These are phyloP conservation scores for Tolypocladium tundrense DNA, from an alignment of 2,329 filamentous ascomycete species.

Conservation along the genomic window DNA sequence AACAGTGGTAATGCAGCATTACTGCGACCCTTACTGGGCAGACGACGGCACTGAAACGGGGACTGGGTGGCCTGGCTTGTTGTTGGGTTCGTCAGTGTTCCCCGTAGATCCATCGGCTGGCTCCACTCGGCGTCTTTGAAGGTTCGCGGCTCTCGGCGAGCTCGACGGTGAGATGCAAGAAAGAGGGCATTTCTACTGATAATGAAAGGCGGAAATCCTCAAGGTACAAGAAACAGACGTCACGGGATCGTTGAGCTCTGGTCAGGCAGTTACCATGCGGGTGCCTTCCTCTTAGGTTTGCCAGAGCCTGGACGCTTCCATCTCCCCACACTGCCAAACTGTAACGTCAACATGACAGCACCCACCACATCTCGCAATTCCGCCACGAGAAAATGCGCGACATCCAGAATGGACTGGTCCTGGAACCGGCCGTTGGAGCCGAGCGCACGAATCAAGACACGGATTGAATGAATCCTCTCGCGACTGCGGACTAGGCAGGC, in stretches of 20 bases:
- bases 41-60: neutral
- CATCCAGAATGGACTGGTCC: neutral
- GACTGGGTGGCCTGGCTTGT: too few species aligned
- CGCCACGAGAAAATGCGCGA: neutral
- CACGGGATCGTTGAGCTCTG: neutral
- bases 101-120: neutral
- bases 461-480: neutral
- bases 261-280: neutral
- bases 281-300: neutral
- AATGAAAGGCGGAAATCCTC: neutral
- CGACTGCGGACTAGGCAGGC: neutral
- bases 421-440: neutral
- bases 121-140: neutral
- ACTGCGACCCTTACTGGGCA: neutral
- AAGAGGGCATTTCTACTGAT: neutral
- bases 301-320: neutral
- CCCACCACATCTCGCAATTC: neutral
- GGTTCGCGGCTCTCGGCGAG: neutral
- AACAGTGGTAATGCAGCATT: neutral
- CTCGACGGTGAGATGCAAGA: neutral
- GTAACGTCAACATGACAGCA: constrained; percentile 1
- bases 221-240: neutral
- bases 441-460: neutral
- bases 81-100: too few species aligned
- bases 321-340: neutral